Base-by-base conservation (phyloP, 2,329 filamentous ascomycete species). In the Dichotomopilus funicola region DNA sequence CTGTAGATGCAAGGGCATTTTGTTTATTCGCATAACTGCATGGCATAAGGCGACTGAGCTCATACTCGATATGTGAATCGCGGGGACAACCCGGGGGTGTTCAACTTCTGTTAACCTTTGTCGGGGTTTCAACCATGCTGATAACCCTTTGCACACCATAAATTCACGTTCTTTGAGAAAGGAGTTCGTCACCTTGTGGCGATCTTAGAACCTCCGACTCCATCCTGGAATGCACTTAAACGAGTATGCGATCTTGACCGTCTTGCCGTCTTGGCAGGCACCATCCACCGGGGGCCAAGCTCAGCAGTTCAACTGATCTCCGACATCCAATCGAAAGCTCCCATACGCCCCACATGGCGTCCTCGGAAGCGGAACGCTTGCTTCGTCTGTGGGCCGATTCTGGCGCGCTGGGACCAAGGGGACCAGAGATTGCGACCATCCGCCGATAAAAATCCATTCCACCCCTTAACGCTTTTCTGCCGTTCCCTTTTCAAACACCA, bases 331-430 rank as follows among this genome's bases (percentile, higher is more conserved):
- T 58, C n/a, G 54, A 10, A 4, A 13, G 8, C 9, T 36, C 9
- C 38, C 31, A 42, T 12, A 27, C 3, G 36, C 42, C 53, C 59
- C 59, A 61, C 57, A 51, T 61, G 46, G 57, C 53, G 55, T 52
- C 27, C 53, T 57, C 63, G 63, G 63, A 55, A 61, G 45, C 63
- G 62, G 63, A 64, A 63, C 44, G 52, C 46, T 42, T 46, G 38
- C 50, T 52, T 54, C 49, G 37, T 43, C 38, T 37, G 59, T 65
- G 63, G 61, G 61, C 58, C 63, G 63, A 65, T 65, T 58, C 61
- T 63, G 56, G 58, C 53, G 53, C 44, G 42, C 53, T 48, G 56
- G 53, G 53, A 41, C 19, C 12, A 13, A 41, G 36, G 53, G 53
- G 44, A 33, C 48, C 19, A 49, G 37, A 33, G 45, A 55, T 55